Evolutionary conservation across 1,284 basidiomycete species (phyloP), one percentile per base, ranked within the genome.

Genomic region (Sphaerobolus stellatus): DNA sequence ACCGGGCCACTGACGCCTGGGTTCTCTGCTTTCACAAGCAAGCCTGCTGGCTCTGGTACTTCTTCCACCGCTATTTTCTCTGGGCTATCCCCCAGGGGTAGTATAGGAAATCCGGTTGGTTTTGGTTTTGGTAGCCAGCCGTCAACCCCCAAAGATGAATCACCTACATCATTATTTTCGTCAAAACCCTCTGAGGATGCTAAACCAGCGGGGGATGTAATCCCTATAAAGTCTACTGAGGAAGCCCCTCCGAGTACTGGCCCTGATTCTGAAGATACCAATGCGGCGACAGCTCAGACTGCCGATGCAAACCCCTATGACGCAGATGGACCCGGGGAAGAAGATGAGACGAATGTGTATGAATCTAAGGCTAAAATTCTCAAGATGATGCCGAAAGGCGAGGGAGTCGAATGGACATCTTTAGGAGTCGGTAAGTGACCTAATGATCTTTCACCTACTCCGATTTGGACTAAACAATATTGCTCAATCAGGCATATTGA

Each of bases 321-420:
- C 30, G 59, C 56, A 2, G 59, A 58, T 5, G 71, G 71, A 6
- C 65, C 63, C 5, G 72, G 72, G 16, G 92, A 94, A 71, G 88
- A 94, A 67, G 77, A 86, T 41, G 92, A 94, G 66, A 83, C 85
- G 54, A 92, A 88, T 2, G 71, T 76, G 18, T 75, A 85, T 66
- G 75, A 79, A 49, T 73, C 81, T 50, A 81, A 79, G 62, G 75
- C 80, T 47, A 90, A 88, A 66, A 81, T 88, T 36, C 86, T 75
- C 63, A 80, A 77, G 63, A 67, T 91, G 64, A 75, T 67, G 24
- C 63, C 59, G 27, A 76, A 77, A 31, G 77, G 78, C n/a, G 78
- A 76, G 16, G 73, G 70, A 47, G 66, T 68, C 40, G 72, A 76
- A 38, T 90, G 86, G 86, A 75, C 71, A 41, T 83, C 84, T 56